Percentiles rank a stretch among this genome's conserved stretches.
Evolutionary conservation across 2,329 filamentous ascomycete genomes (phyloP).

Genomic region (Xylaria sp.): DNA sequence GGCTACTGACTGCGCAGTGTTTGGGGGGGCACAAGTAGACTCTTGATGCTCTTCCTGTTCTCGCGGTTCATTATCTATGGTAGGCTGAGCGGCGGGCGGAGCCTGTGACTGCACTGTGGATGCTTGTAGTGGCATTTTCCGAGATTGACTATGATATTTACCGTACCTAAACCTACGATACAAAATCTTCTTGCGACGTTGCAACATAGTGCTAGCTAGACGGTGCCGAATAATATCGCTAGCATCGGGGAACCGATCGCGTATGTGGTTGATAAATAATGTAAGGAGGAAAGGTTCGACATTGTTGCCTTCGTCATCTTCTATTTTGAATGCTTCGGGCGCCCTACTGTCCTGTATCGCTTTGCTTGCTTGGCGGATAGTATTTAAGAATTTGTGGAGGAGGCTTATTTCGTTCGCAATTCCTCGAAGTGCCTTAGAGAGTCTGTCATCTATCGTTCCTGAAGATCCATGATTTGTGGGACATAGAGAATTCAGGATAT

Average conservation of each 20-base stretch:
- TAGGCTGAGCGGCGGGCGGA: background rate
- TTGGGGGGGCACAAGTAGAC: background rate
- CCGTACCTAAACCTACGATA: background rate
- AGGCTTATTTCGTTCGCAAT: background rate
- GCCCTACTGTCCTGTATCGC: background rate
- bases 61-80: no score
- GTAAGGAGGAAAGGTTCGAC: background rate
- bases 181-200: background rate
- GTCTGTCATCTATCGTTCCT: background rate
- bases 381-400: background rate
- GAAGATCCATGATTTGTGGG: no score
- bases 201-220: background rate
- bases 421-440: background rate
- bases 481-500: background rate
- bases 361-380: conserved; percentile 6
- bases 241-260: background rate
- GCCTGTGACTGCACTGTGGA: background rate
- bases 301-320: conserved; percentile 5
- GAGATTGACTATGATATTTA: background rate
- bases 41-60: no score
- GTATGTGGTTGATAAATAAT: background rate
- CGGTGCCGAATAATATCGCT: background rate
- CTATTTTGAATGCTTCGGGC: background rate
- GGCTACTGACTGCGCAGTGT: background rate
- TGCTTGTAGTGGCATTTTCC: background rate